Percentiles rank a stretch among this genome's conserved stretches.
Evolutionary conservation across 1,284 basidiomycete species (phyloP).

Genomic region (Hemileia vastatrix): DNA sequence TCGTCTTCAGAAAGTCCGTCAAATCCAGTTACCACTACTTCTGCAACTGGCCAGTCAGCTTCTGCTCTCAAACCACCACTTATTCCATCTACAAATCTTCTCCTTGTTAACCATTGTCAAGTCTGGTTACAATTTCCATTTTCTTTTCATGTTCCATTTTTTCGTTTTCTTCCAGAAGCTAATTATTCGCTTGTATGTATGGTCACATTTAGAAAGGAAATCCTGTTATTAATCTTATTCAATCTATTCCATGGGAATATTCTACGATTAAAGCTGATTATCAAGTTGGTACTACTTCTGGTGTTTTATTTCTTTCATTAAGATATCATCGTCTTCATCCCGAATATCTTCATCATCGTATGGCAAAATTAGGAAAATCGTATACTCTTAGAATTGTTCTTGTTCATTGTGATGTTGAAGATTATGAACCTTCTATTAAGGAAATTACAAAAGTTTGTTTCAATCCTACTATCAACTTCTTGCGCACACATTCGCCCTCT

Average conservation of each 20-base stretch:
- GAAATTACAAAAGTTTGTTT: constrained; percentile 71
- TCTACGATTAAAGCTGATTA: constrained; percentile 89
- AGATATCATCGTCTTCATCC: constrained; percentile 94
- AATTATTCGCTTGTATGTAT: too few species aligned
- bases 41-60: too few species aligned
- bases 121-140: too few species aligned
- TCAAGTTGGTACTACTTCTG: constrained; percentile 88
- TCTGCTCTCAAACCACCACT: too few species aligned
- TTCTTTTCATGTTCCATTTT: too few species aligned
- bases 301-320: constrained; percentile 85
- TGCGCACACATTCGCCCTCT: neutral
- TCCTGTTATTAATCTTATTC: constrained; percentile 70
- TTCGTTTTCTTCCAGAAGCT: too few species aligned
- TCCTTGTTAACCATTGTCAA: too few species aligned
- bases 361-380: constrained; percentile 68
- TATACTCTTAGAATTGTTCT: constrained; percentile 82
- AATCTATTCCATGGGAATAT: constrained; percentile 85
- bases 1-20: too few species aligned
- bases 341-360: constrained; percentile 86
- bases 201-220: constrained; percentile 88
- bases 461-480: neutral
- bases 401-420: constrained; percentile 81
- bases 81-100: too few species aligned
- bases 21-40: too few species aligned
- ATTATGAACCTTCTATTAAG: constrained; percentile 78